Base-by-base conservation (phyloP, 805 yeast genomes). In the Jamesozyma lodderae region DNA sequence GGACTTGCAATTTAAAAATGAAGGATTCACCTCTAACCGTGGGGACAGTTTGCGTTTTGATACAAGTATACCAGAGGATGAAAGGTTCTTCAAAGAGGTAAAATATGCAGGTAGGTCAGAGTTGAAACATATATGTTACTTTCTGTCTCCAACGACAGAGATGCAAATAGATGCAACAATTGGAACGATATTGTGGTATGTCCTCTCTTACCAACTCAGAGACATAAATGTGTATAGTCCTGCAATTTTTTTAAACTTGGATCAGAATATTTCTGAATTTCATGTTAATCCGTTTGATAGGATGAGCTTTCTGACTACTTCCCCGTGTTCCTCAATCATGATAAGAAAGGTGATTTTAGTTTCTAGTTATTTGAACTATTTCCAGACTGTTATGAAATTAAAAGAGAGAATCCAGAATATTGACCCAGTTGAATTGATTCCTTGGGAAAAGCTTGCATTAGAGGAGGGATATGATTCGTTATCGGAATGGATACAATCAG, bases 311-410 rank as follows among this genome's bases (percentile, higher is more conserved):
- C 82, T 90, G 44, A 84, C 84, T 25, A 77, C 67, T 43, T 82
- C 71, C 60, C 87, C 96, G 50, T 82, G 94, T 1, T 92, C 86
- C 2, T 95, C 96, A 44, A 83, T 79, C 7, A 83, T 84, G 40
- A 87, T 82, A 43, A 95, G 73, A 66, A 90, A 87, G 35, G 40
- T 54, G 6, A 41, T 45, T 25, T 19, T 56, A 13, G 50, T 57
- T 6, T 36, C 37, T 37, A 36, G 41, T 1, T 56, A 43, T 33
- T 44, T 49, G 16, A 41, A 43, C 13, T 56, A 48, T 39, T 44
- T 52, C 18, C 33, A 40, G 21, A 38, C 50, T 16, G 44, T 44
- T 31, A 43, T 45, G 15, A 35, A 35, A 6, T 31, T 47, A 21
- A 54, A 53, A 29, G 34, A 40, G 22, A 37, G 36, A 18, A 37